A percentile compares a stretch with the other conserved stretches of the same genome.
These are phyloP conservation scores for Botrytis tulipae DNA, from an alignment of 2,329 filamentous ascomycete species.

Conservation along the genomic window DNA sequence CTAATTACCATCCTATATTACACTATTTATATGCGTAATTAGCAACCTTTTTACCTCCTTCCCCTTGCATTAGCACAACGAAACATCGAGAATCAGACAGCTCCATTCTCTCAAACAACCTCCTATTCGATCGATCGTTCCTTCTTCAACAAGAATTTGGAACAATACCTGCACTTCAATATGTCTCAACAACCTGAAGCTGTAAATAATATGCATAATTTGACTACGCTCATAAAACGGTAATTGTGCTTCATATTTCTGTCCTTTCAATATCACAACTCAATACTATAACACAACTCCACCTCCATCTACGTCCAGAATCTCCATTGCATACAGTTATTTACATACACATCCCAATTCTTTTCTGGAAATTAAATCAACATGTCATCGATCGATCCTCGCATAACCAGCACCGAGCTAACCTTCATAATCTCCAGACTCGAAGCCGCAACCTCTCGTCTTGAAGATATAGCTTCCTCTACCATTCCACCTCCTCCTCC, in stretches of 20 bases:
- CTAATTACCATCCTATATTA: background rate
- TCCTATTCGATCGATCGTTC: background rate
- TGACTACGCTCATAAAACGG: slow-evolving; percentile 98
- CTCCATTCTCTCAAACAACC: slow-evolving; percentile 1
- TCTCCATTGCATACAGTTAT: background rate
- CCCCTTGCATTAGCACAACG: slow-evolving; percentile 9
- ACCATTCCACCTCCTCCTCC: slow-evolving; percentile 55
- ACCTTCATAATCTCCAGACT: slow-evolving; percentile 60
- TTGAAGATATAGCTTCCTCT: slow-evolving; percentile 92
- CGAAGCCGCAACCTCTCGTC: slow-evolving; percentile 91
- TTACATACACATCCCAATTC: background rate
- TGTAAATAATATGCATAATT: slow-evolving; percentile 86
- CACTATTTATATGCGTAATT: background rate
- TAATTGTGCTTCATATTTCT: slow-evolving; percentile 47
- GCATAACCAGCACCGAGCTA: slow-evolving; percentile 32
- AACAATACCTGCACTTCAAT: slow-evolving; percentile 27
- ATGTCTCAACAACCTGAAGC: slow-evolving; percentile 52
- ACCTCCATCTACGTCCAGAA: background rate
- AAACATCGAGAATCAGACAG: background rate
- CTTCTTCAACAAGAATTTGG: slow-evolving; percentile 8
- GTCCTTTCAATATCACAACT: slow-evolving; percentile 1
- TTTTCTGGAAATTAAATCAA: slow-evolving; percentile 17
- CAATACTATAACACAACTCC: background rate
- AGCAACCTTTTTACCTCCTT: background rate
- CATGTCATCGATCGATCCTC: slow-evolving; percentile 34